A percentile compares a stretch with the other conserved stretches of the same genome.
These are phyloP conservation scores for Marchantia polymorpha DNA, from an alignment of 225 moss, liverwort and hornwort genomes.

Conservation along the genomic window DNA sequence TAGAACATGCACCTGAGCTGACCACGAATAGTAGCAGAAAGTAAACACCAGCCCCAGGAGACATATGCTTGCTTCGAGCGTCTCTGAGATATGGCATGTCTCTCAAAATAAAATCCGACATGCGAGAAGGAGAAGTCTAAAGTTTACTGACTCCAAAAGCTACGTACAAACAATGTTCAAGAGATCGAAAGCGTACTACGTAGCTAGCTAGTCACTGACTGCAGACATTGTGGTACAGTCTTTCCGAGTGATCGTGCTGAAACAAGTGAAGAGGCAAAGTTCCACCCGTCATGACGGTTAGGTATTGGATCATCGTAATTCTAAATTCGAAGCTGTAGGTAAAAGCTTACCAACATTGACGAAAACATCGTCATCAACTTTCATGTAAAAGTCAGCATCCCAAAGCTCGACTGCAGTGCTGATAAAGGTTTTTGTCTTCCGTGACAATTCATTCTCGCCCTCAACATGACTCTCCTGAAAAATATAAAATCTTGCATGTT, in stretches of 20 bases:
- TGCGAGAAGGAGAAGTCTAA: background rate
- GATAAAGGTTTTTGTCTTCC: slow-evolving; percentile 70
- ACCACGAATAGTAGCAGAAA: background rate
- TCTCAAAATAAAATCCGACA: background rate
- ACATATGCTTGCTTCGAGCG: background rate
- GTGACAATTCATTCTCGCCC: slow-evolving; percentile 72
- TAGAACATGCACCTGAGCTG: background rate
- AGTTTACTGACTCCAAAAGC: background rate
- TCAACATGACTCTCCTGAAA: slow-evolving; percentile 88
- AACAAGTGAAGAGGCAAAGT: too few species aligned
- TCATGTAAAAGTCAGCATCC: slow-evolving; percentile 93
- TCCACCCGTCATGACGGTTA: too few species aligned
- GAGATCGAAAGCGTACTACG: background rate
- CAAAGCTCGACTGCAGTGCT: slow-evolving; percentile 70
- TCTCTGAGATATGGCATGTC: background rate
- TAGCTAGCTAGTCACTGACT: background rate
- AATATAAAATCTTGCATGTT: background rate
- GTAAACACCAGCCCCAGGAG: background rate
- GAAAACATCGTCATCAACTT: slow-evolving; percentile 85
- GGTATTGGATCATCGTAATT: too few species aligned
- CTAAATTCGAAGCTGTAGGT: background rate
- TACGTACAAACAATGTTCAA: background rate
- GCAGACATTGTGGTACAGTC: too few species aligned
- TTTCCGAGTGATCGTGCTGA: too few species aligned
- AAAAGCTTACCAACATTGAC: slow-evolving; percentile 74